phyloP scores from a whole-genome alignment of 768 basidiomycete species.

The Russula griseocarnosa region DNA sequence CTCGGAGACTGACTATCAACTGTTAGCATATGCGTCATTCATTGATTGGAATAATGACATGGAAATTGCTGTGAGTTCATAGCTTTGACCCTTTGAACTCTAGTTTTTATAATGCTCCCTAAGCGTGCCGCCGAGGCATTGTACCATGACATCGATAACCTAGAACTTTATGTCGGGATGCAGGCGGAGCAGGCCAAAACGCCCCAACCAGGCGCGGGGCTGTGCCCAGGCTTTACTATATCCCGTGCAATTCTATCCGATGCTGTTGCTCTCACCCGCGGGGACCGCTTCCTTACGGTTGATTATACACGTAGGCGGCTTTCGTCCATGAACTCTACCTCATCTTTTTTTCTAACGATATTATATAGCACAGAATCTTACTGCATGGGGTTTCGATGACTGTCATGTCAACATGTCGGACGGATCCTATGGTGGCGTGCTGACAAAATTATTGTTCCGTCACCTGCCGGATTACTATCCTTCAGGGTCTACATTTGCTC shows the following conservation, averaged over 20 bases:
- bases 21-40: conserved; percentile 27
- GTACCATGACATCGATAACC: conserved; percentile 69
- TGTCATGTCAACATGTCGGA: conserved; percentile 59
- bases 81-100: not conserved
- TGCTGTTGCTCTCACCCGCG: conserved; percentile 69
- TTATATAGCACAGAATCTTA: conserved; percentile 60
- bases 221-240: conserved; percentile 81
- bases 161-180: conserved; percentile 62
- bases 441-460: conserved; percentile 68
- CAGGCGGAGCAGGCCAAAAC: conserved; percentile 64
- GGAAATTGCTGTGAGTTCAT: conserved; percentile 29
- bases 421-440: conserved; percentile 72
- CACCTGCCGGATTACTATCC: conserved; percentile 68
- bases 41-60: conserved; percentile 39
- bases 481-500: conserved; percentile 59
- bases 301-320: conserved; percentile 66
- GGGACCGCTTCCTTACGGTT: conserved; percentile 74
- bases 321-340: not conserved
- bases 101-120: conserved; percentile 1
- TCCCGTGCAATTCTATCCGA: conserved; percentile 81
- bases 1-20: not conserved
- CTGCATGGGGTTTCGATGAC: conserved; percentile 75
- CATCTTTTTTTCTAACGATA: not conserved
- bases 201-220: conserved; percentile 62
- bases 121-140: conserved; percentile 61